Evolutionary conservation across 495 filamentous ascomycete species (phyloP).

Genomic region (Elasticomyces elasticus): DNA sequence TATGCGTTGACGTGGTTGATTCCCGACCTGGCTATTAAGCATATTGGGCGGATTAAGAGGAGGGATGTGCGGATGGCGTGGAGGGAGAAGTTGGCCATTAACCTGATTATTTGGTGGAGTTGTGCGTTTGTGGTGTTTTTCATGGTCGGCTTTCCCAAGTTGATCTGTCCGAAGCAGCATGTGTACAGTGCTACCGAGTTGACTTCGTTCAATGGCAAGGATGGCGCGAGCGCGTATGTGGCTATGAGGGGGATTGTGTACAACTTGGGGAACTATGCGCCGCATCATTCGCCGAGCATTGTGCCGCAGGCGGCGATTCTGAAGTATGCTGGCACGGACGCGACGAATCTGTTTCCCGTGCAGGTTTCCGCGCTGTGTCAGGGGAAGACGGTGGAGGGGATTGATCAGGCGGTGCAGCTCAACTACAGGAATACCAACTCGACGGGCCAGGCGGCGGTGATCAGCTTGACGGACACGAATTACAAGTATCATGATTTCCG

Average conservation of each 20-base stretch:
- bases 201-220: slow-evolving; percentile 60
- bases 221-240: slow-evolving; percentile 52
- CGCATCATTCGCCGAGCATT: slow-evolving; percentile 67
- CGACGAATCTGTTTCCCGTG: slow-evolving; percentile 80
- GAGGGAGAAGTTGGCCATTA: slow-evolving; percentile 97
- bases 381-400: slow-evolving; percentile 49
- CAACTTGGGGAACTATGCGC: slow-evolving; percentile 63
- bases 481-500: slow-evolving; percentile 88
- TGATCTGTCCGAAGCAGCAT: slow-evolving; percentile 86
- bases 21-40: slow-evolving; percentile 73
- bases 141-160: slow-evolving; percentile 66
- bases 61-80: slow-evolving; percentile 91
- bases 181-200: slow-evolving; percentile 78
- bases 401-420: slow-evolving; percentile 64
- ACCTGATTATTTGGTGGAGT: slow-evolving; percentile 88
- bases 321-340: slow-evolving; percentile 77
- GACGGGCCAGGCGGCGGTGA: slow-evolving; percentile 46
- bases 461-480: slow-evolving; percentile 61
- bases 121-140: slow-evolving; percentile 78
- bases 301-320: slow-evolving; percentile 56
- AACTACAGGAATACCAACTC: slow-evolving; percentile 73
- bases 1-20: slow-evolving; percentile 77
- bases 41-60: slow-evolving; percentile 74
- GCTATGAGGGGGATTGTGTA: slow-evolving; percentile 85
- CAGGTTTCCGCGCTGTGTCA: slow-evolving; percentile 89